Base-by-base conservation (phyloP, 371 early-diverging fungal genomes). In the Syncephalastrum monosporum region DNA sequence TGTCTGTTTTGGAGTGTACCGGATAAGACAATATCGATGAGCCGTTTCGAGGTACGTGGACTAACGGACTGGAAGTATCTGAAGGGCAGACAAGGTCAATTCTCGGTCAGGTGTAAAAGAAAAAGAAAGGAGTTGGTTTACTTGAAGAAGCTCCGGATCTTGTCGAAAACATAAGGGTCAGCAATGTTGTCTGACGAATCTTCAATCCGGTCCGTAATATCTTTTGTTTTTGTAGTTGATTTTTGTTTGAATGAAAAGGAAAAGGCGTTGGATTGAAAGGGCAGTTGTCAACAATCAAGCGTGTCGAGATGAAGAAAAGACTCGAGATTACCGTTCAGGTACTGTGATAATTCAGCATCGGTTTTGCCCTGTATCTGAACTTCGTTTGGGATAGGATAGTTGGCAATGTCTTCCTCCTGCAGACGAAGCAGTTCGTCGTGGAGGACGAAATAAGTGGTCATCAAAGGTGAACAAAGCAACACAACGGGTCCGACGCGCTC, bases 351-450 rank as follows among this genome's bases (percentile, higher is more conserved):
- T 19, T 81, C 75, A 43, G 78, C 72, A 50, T 81, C 80, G 46
- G 74, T 81, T 57, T 77, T 69, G 58, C 86, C 81, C 24, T 75
- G 71, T 49, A 91, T 77, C 19, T 76, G 61, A 19, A 84, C 75
- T 64, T 85, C 87, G 52, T 78, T 75, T 4, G 82, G 71, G 24
- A 90, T 78, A 49, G 68, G 72, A 46, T 76, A 79, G n/a, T 63
- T 61, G 3, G 42, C n/a, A 10, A 71, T 47, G 27, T 79, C 77
- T 56, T 82, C 81, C 56, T 88, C 86, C 53, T 89, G 91, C 44
- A 89, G 77, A 44, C 72, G 73, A 29, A 85, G 62, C 47, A 92
- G 77, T 65, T 92, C 87, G 59, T 90, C 89, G 60, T 89, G 87
- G 52, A 92, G 81, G 41, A 75, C 65, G 65, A 89, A 88, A 14